Evolutionary conservation across 352 stramenopile genomes (phyloP).

Genomic region (Globisporangium irregulare): DNA sequence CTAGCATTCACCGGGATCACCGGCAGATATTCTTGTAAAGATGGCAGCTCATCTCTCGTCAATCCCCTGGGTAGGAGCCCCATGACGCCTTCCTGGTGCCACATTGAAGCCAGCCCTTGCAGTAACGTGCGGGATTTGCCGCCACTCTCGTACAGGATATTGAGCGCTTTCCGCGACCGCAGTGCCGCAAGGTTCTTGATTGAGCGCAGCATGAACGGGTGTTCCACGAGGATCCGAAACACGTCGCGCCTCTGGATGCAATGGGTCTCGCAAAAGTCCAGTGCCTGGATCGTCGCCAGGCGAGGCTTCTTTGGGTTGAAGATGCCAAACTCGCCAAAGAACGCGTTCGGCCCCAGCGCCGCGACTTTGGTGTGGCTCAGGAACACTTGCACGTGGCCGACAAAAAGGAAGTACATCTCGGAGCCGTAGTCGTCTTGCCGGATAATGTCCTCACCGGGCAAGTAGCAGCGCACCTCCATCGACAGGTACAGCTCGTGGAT

Average conservation of each 20-base stretch:
- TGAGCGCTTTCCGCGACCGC: constrained; percentile 53
- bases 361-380: constrained; percentile 61
- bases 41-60: constrained; percentile 29
- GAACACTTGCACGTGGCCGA: constrained; percentile 70
- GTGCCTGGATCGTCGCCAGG: constrained; percentile 68
- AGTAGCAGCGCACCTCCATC: constrained; percentile 72
- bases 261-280: constrained; percentile 82
- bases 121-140: constrained; percentile 58
- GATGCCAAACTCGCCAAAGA: constrained; percentile 82
- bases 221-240: constrained; percentile 39
- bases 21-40: constrained; percentile 44
- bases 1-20: not conserved
- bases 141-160: constrained; percentile 49
- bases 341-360: constrained; percentile 62
- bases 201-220: constrained; percentile 62
- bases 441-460: constrained; percentile 77
- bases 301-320: constrained; percentile 64
- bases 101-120: constrained; percentile 61
- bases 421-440: constrained; percentile 73
- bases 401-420: constrained; percentile 85
- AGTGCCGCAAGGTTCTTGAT: constrained; percentile 51
- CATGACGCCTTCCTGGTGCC: constrained; percentile 50
- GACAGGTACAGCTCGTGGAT: constrained; percentile 76
- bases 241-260: constrained; percentile 51
- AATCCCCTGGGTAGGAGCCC: constrained; percentile 37